These are phyloP conservation scores for Fragaria ananassa DNA, from an alignment of 306 rosid species.

Conservation along the genomic window DNA sequence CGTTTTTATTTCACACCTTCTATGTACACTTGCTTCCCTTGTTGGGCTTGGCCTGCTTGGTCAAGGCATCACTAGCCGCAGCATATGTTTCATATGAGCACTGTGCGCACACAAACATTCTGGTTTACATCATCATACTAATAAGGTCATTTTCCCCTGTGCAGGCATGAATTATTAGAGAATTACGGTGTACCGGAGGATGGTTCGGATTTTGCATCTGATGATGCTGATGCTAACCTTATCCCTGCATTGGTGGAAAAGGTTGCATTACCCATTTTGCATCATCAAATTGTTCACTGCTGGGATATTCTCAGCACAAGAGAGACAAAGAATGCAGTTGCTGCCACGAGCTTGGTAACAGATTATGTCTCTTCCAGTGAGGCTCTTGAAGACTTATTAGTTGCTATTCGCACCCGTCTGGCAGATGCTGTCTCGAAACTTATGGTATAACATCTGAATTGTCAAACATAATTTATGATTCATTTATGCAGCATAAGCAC, in stretches of 20 bases:
- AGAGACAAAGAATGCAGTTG: slow-evolving; percentile 71
- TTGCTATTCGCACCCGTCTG: slow-evolving; percentile 64
- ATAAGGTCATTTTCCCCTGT: slow-evolving; percentile 13
- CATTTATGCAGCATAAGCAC: neutral
- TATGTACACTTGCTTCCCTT: neutral
- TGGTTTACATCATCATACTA: neutral
- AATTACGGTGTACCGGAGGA: slow-evolving; percentile 67
- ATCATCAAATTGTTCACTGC: slow-evolving; percentile 71
- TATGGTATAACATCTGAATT: slow-evolving; percentile 38
- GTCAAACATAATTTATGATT: neutral
- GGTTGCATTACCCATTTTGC: slow-evolving; percentile 92
- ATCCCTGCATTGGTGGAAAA: slow-evolving; percentile 89
- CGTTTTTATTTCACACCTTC: slow-evolving; percentile 15
- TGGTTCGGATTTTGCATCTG: slow-evolving; percentile 55
- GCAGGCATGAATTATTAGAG: slow-evolving; percentile 77
- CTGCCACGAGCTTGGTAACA: slow-evolving; percentile 71
- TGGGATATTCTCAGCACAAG: slow-evolving; percentile 87
- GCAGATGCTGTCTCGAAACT: slow-evolving; percentile 80
- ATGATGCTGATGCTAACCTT: slow-evolving; percentile 81
- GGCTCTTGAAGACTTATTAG: slow-evolving; percentile 74
- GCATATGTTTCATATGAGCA: neutral
- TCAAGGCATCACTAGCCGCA: neutral
- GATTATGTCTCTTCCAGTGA: slow-evolving; percentile 81
- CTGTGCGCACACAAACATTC: neutral
- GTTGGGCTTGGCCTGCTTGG: slow-evolving; percentile 3